A percentile compares a stretch with the other conserved stretches of the same genome.
Evolutionary conservation across 2,329 filamentous ascomycete species (phyloP).

Genomic region (Fusarium sulawesiense): DNA sequence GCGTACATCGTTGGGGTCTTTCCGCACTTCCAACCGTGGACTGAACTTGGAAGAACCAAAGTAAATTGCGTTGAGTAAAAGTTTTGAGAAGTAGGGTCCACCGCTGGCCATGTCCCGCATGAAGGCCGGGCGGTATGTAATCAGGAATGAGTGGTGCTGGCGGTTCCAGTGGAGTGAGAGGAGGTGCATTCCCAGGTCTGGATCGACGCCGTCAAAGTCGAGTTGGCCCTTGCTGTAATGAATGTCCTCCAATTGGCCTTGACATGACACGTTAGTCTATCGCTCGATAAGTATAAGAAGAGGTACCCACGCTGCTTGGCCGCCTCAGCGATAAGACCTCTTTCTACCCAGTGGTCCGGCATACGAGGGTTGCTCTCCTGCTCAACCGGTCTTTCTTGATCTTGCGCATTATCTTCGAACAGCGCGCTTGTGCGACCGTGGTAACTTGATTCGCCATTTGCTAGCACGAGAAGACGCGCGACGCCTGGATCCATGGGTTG

Average conservation of each 20-base stretch:
- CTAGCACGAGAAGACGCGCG: conserved; percentile 53
- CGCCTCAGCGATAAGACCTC: conserved; percentile 50
- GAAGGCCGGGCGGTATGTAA: conserved; percentile 65
- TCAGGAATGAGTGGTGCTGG: conserved; percentile 58
- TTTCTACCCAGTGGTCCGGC: conserved; percentile 56
- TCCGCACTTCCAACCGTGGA: conserved; percentile 57
- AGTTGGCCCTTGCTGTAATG: conserved; percentile 59
- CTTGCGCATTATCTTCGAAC: conserved; percentile 53
- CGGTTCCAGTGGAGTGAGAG: conserved; percentile 65
- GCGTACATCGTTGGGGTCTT: conserved; percentile 57
- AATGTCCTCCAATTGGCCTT: conserved; percentile 61
- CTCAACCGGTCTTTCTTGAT: conserved; percentile 18
- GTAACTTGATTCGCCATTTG: conserved; percentile 58
- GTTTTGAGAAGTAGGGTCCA: conserved; percentile 68
- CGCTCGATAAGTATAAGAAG: conserved; percentile 40
- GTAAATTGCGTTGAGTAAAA: conserved; percentile 67
- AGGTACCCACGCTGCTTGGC: conserved; percentile 37
- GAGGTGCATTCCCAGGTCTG: conserved; percentile 63
- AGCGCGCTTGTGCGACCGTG: conserved; percentile 62
- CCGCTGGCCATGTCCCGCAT: conserved; percentile 64
- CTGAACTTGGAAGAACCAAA: conserved; percentile 57
- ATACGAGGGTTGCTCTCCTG: conserved; percentile 46
- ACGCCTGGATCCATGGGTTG: conserved; percentile 40
- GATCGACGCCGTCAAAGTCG: conserved; percentile 67
- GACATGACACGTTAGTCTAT: background rate